Evolutionary conservation across 495 filamentous ascomycete species (phyloP), one percentile per base, ranked within the genome.

Genomic region (Pyronema omphalodes): DNA sequence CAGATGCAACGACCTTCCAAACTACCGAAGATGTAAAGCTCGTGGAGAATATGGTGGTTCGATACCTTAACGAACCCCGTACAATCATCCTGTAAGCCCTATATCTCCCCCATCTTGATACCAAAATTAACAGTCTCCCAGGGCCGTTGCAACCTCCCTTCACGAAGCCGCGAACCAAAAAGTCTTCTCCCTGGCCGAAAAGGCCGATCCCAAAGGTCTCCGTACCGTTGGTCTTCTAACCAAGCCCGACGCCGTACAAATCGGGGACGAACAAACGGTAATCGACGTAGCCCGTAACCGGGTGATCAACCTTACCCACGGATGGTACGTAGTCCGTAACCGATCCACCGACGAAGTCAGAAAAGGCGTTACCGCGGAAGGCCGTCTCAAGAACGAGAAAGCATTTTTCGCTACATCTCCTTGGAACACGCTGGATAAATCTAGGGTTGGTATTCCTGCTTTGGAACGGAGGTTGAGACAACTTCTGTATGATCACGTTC

Each of bases 281-380:
- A 60, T 70, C 0, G 44, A 61, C 14, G 60, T 67, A 18, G 64
- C 64, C 9, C 37, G 61, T 36, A 67, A 68, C 50, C 57, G 58
- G 49, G 56, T 67, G 37, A 63, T 65, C 3, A 39, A 64, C 19
- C 63, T 74, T 7, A 69, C 60, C 1, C 69, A 74, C 35, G 74
- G 76, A 9, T 79, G 73, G 69, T 76, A 70, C 54, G 64, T 74
- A 7, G 70, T 79, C 0, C 68, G 65, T 8, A 80, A 78, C 50
- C 73, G 68, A 11, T 67, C 67, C 3, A 68, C 69, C n/a, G 56
- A 67, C 15, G 71, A 76, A 19, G 62, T 74, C 5, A 48, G 61
- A 17, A 55, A 61, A 1, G 60, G 59, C 0, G 48, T 69, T 18
- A 57, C 57, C 3, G 53, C 62, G 23, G 54, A 55, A 5, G 57